A percentile compares a stretch with the other conserved stretches of the same genome.
Evolutionary conservation across 257 asterid species (phyloP).

Genomic region (Ilex aquifolium): DNA sequence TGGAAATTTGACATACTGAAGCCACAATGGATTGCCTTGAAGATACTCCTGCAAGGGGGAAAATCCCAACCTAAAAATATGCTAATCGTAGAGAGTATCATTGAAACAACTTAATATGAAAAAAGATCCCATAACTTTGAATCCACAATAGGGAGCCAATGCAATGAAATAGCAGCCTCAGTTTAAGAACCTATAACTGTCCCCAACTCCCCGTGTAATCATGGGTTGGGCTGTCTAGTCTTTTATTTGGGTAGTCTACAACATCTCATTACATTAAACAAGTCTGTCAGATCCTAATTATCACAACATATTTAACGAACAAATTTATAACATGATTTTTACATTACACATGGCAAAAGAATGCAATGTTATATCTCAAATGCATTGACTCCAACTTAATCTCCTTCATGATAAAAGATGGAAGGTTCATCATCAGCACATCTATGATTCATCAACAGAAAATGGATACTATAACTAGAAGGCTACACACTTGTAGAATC

Average conservation of each 20-base stretch:
- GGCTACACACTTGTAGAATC: no score
- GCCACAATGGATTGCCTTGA: slow-evolving; percentile 96
- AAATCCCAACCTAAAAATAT: neutral
- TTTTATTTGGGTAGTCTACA: neutral
- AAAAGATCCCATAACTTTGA: neutral
- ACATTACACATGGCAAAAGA: neutral
- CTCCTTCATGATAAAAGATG: no score
- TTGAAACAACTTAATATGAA: neutral
- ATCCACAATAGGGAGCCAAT: neutral
- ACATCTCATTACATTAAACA: no score
- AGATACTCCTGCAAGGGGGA: slow-evolving; percentile 68
- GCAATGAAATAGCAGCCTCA: neutral
- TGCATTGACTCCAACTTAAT: no score
- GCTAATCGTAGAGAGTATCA: neutral
- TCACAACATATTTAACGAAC: no score
- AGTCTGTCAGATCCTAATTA: no score
- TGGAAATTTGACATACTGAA: slow-evolving; percentile 87
- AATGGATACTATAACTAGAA: no score
- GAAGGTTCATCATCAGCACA: no score
- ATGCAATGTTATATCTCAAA: neutral
- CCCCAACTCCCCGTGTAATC: neutral
- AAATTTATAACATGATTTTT: no score
- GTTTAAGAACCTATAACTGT: neutral
- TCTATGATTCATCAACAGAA: no score
- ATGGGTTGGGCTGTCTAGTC: neutral